Conservation (phyloP, 23 red algal species). For the Gracilariopsis chorda region DNA sequence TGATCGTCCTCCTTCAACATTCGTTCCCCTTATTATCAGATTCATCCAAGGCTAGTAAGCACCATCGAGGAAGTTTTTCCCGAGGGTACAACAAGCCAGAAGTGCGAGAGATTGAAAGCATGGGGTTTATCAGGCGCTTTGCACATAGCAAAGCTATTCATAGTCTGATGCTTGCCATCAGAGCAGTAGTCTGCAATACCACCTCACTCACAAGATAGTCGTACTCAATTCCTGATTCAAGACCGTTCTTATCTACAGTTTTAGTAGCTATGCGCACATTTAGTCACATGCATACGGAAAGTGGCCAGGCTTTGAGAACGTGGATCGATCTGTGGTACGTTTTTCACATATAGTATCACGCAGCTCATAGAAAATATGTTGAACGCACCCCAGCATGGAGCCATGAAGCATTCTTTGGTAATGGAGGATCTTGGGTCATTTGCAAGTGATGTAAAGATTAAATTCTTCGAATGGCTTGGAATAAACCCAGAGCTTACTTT, state of each 20-base stretch:
- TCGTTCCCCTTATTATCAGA: too few relatives aligned
- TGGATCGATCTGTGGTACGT: background rate
- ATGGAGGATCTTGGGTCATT: background rate
- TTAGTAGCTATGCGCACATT: conserved; percentile 7
- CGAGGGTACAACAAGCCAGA: background rate
- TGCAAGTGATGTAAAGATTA: background rate
- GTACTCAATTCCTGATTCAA: conserved; percentile 1
- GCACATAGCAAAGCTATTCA: conserved; percentile 27
- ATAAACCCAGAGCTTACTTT: background rate
- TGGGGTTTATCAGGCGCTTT: conserved; percentile 14
- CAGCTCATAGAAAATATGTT: background rate
- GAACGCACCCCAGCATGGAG: background rate
- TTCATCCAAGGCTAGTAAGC: too few relatives aligned
- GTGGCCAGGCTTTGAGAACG: conserved; percentile 20
- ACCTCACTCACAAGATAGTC: background rate
- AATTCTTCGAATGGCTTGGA: conserved; percentile 9
- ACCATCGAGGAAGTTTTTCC: too few relatives aligned
- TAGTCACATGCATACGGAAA: background rate
- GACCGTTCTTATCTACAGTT: background rate
- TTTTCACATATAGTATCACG: conserved; percentile 10
- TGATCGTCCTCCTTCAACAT: too few relatives aligned
- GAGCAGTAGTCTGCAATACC: conserved; percentile 11
- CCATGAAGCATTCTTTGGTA: background rate
- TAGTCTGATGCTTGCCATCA: background rate
- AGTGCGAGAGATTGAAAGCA: background rate